These are phyloP conservation scores for Pichia sp. DNA, from an alignment of 1,139 yeast species.

Conservation along the genomic window DNA sequence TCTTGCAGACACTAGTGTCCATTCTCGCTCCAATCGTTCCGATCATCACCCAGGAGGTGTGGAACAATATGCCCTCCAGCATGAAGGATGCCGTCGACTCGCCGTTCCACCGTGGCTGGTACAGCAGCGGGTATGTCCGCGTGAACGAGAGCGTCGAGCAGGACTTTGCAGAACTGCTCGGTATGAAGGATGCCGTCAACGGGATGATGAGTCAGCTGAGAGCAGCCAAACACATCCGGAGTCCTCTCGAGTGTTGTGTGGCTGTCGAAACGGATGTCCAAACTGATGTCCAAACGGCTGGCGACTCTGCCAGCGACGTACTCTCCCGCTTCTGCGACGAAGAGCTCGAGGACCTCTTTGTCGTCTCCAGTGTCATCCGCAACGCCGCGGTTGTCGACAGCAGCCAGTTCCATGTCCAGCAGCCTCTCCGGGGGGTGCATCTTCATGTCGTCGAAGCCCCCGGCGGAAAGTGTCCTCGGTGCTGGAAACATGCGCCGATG, in stretches of 20 bases:
- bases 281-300: too few relatives aligned
- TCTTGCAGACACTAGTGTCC: constrained; percentile 58
- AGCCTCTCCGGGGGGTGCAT: constrained; percentile 7
- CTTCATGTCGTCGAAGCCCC: constrained; percentile 44
- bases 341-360: constrained; percentile 52
- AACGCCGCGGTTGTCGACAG: neutral
- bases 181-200: constrained; percentile 47
- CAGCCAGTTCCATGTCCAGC: neutral
- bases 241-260: constrained; percentile 1
- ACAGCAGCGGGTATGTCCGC: constrained; percentile 25
- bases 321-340: constrained; percentile 15
- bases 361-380: constrained; percentile 52
- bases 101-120: constrained; percentile 45
- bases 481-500: constrained; percentile 72
- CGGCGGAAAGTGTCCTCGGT: constrained; percentile 74
- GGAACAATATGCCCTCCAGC: constrained; percentile 51
- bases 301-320: too few relatives aligned
- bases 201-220: constrained; percentile 33
- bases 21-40: constrained; percentile 82
- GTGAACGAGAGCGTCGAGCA: constrained; percentile 29
- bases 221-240: neutral
- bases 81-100: constrained; percentile 31
- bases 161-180: constrained; percentile 41
- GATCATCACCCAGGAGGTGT: constrained; percentile 77
- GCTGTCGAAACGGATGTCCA: neutral